These are phyloP conservation scores for Fusarium albidum DNA, from an alignment of 2,329 filamentous ascomycete species.

Conservation along the genomic window DNA sequence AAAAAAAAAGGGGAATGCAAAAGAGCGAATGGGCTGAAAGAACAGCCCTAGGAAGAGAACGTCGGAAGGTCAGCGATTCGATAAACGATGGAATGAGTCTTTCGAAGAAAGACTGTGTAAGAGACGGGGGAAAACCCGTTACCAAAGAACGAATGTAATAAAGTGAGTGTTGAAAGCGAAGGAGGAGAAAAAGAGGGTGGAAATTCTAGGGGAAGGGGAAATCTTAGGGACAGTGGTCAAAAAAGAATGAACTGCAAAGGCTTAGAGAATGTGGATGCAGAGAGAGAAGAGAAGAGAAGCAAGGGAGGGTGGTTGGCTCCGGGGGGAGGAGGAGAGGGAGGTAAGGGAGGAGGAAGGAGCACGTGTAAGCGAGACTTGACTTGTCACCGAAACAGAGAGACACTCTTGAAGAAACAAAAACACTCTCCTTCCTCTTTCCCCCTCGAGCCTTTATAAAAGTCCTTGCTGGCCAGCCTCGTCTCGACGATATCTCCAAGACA, in stretches of 20 bases:
- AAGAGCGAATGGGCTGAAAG: constrained; percentile 23
- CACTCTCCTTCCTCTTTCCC: neutral
- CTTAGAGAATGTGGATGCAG: constrained; percentile 10
- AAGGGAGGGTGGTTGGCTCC: neutral
- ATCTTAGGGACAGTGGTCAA: constrained; percentile 19
- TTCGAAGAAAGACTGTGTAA: constrained; percentile 2
- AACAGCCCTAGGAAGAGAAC: constrained; percentile 20
- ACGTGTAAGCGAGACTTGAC: constrained; percentile 15
- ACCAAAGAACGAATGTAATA: constrained; percentile 19
- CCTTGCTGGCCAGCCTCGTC: neutral
- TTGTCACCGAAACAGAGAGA: neutral
- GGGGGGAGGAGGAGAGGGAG: neutral
- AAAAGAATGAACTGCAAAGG: constrained; percentile 2
- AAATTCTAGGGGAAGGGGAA: neutral
- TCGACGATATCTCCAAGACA: constrained; percentile 1
- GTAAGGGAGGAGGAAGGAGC: constrained; percentile 12
- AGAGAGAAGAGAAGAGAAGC: constrained; percentile 2
- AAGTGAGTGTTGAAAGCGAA: constrained; percentile 27
- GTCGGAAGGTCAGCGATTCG: constrained; percentile 14
- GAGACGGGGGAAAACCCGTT: constrained; percentile 17
- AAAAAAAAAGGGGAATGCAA: neutral
- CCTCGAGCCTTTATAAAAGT: neutral
- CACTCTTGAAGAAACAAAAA: neutral
- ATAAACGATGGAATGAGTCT: constrained; percentile 4
- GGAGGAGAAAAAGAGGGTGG: constrained; percentile 18